Evolutionary conservation across 106 monocot species (phyloP), one percentile per base, ranked within the genome.

Genomic region (Dioscorea dumetorum): DNA sequence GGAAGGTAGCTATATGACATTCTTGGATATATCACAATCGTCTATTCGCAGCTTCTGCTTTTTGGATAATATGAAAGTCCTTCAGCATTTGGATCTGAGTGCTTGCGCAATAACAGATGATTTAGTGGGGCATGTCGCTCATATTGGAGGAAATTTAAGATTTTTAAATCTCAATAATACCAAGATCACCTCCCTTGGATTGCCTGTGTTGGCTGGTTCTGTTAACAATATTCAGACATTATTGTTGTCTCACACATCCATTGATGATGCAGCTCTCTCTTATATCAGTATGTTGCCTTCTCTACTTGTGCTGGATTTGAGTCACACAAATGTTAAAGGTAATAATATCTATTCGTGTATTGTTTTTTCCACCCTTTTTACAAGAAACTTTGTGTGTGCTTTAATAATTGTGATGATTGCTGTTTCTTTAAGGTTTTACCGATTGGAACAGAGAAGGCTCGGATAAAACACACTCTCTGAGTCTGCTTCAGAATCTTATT

Each of bases 311-410:
- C 10, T 92, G 18, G 80, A 97, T 67, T 75, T 97, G 60, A 92
- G 97, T 72, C 65, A 65, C 51, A 92, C 97, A 57, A 69, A 50
- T 28, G 80, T 92, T 66, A 82, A 71, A 90, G 97, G 97, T 97
- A 67, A 4, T 8, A 9, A 9, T 70, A 12, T 22, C 54, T 13
- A 16, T 56, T 53, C 5, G 1, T 41, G 6, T 41, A 19, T 13
- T 16, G 13, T 33, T 12, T 33, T 53, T 52, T 69, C 24, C 4
- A 15, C 16, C 19, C 62, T 75, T 13, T 31, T 63, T 24, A 33
- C 15, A 59, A 60, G 5, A 18, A 22, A 16, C 18, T 34, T 22
- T 0, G 13, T 54, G 2, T 41, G 41, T 41, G 41, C 41, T 41
- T 54, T 5, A 54, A 16, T 61, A 32, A 22, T 17, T 1, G 49